Evolutionary conservation across 352 stramenopile genomes (phyloP), one percentile per base, ranked within the genome.

Genomic region (Globisporangium sylvaticum): DNA sequence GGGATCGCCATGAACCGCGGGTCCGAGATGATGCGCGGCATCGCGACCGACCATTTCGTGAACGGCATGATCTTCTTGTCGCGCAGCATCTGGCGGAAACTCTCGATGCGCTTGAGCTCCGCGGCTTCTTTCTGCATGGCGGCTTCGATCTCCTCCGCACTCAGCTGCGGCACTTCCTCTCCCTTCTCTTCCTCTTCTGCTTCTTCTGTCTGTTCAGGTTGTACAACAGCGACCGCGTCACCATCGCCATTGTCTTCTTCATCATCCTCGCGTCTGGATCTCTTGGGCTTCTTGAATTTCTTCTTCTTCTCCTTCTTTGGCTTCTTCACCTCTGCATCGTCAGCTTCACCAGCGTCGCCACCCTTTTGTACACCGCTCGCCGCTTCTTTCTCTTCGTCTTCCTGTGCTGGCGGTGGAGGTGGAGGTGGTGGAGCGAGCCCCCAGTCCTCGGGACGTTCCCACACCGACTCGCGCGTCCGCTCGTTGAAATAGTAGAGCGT

Each of bases 31-130:
- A 95, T 92, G 42, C 84, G 80, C 6, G 87, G 84, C 37, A 95
- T 72, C 32, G 84, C 87, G 12, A 90, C 87, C 52, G 84, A 91
- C 87, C 87, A 95, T 60, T 92, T 92, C 60, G 72, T 84, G 37
- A 91, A 87, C 52, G 87, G 87, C 83, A 95, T 92, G 63, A 95
- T 90, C 60, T 87, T 89, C 69, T 93, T 93, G 59, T 93, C 83
- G 32, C 84, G 78, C 58, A 95, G 67, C 87, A 95, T 89, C 29
- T 78, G 68, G 8, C 76, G 69, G 54, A 93, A 95, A 34, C 81
- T 75, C 31, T 89, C 78, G 9, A 75, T 81, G n/a, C 74, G 69
- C 62, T 88, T 79, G 15, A 72, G 61, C 25, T 92, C 74, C 44
- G 76, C 75, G 3, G 59, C 78, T 24, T 80, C 70, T 14, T 65